Percentiles rank a stretch among this genome's conserved stretches.
These are phyloP conservation scores for Candida glaebosa DNA, from an alignment of 805 yeast genomes.

Conservation along the genomic window DNA sequence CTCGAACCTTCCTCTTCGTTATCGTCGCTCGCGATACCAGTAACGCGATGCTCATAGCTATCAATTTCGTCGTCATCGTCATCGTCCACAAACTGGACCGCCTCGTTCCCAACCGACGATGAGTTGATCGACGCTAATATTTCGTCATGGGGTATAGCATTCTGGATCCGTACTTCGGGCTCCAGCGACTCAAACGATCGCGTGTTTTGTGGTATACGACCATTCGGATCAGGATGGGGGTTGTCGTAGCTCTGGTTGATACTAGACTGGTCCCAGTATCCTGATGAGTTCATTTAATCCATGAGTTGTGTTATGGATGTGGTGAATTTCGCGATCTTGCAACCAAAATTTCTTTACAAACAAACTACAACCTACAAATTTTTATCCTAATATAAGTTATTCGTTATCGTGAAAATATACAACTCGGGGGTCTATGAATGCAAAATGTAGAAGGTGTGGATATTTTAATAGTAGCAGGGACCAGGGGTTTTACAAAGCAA, in stretches of 20 bases:
- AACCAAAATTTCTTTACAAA: too few species aligned
- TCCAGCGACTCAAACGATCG: conserved; percentile 11
- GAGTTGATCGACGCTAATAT: conserved; percentile 26
- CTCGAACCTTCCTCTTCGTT: conserved; percentile 5
- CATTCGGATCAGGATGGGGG: neutral
- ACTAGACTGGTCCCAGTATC: conserved; percentile 21
- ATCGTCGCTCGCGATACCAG: conserved; percentile 6
- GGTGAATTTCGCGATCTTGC: too few species aligned
- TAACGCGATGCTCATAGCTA: conserved; percentile 2
- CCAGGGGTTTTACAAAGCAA: conserved; percentile 7
- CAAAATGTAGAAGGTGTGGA: too few species aligned
- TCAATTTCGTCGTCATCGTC: conserved; percentile 13
- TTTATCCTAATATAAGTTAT: too few species aligned
- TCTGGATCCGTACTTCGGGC: conserved; percentile 26
- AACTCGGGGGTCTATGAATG: too few species aligned
- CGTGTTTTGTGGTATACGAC: neutral
- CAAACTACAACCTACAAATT: too few species aligned
- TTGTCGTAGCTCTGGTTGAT: conserved; percentile 5
- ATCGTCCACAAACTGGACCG: conserved; percentile 5
- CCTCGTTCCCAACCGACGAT: conserved; percentile 9
- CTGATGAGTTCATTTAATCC: conserved; percentile 22
- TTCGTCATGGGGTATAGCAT: conserved; percentile 26
- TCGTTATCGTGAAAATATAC: too few species aligned
- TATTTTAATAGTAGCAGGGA: too few species aligned
- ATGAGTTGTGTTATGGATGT: too few species aligned